phyloP scores from a whole-genome alignment of 306 rosid genomes.

The Clitoria ternatea region DNA sequence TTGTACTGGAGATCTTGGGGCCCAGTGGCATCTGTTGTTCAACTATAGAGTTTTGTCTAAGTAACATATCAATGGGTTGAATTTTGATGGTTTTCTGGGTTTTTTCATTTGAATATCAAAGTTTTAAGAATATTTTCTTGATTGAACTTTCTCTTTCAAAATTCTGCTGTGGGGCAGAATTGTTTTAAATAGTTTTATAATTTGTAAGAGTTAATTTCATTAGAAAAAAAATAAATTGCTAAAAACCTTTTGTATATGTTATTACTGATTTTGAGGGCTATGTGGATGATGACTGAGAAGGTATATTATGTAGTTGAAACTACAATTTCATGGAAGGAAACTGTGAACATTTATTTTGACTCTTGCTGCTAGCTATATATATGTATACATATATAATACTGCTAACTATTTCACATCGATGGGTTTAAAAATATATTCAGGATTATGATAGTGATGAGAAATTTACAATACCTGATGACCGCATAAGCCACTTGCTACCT shows the following conservation, averaged over 20 bases:
- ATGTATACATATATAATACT: background rate
- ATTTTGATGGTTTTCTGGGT: too few species aligned
- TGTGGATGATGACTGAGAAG: background rate
- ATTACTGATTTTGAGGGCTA: background rate
- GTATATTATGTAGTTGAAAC: background rate
- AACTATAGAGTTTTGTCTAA: too few species aligned
- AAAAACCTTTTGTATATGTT: background rate
- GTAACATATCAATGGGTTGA: too few species aligned
- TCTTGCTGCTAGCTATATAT: background rate
- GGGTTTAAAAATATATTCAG: conserved; percentile 35
- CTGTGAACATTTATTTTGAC: background rate
- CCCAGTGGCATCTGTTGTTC: too few species aligned
- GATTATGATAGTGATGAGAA: conserved; percentile 85
- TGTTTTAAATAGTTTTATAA: background rate
- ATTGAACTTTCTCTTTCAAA: background rate
- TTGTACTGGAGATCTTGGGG: too few species aligned
- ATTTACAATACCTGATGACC: conserved; percentile 59
- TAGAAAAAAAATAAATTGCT: background rate
- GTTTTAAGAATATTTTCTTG: background rate
- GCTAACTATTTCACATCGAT: conserved; percentile 13
- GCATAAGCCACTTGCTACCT: conserved; percentile 93
- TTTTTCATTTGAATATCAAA: too few species aligned
- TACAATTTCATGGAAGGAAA: background rate
- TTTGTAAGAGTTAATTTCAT: background rate
- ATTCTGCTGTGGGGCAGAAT: background rate